Percentiles rank a stretch among this genome's conserved stretches.
Evolutionary conservation across 2,329 filamentous ascomycete genomes (phyloP).

Genomic region (Alternaria solani): DNA sequence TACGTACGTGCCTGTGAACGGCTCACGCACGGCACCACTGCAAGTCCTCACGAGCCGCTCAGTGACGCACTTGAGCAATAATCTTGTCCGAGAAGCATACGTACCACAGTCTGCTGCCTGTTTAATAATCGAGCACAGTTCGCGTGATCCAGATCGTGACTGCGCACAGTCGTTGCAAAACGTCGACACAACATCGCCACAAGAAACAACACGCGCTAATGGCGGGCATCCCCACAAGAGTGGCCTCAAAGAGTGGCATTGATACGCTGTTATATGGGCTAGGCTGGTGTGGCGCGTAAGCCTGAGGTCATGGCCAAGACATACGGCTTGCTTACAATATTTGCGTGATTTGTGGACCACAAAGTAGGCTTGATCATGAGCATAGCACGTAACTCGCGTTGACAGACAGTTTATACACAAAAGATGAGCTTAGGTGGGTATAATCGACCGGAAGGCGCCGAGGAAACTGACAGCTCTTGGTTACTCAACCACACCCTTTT

Average conservation of each 20-base stretch:
- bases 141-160: not conserved
- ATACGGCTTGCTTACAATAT: constrained; percentile 17
- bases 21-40: constrained; percentile 1
- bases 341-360: not conserved
- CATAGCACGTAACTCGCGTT: not conserved
- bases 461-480: not conserved
- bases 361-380: not conserved
- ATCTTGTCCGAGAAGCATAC: not conserved
- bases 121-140: not conserved
- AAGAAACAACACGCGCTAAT: not conserved
- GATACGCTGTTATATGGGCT: not conserved
- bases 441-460: not conserved
- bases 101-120: not conserved
- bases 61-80: not conserved
- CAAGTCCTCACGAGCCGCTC: not conserved
- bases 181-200: not conserved
- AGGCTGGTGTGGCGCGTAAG: constrained; percentile 4
- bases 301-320: constrained; percentile 13
- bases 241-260: not conserved
- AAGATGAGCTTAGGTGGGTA: no score
- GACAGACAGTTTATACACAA: not conserved
- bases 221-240: no score
- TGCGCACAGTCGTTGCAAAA: not conserved
- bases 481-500: constrained; percentile 3
- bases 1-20: not conserved